phyloP scores from a whole-genome alignment of 805 yeast species.

The Isabelozyma gotoi region DNA sequence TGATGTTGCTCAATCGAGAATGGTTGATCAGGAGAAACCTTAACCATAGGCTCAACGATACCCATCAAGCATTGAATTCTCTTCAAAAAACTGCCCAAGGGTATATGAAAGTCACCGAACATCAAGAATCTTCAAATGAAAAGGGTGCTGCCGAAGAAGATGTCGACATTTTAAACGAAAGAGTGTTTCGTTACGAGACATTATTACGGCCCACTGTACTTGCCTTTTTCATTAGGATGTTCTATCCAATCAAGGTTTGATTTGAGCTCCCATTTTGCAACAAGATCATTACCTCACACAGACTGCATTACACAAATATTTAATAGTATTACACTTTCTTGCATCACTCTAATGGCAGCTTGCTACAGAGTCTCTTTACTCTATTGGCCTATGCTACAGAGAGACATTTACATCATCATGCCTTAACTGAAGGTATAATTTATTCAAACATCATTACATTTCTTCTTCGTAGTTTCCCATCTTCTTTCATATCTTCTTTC shows the following conservation, averaged over 20 bases:
- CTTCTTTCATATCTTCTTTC: conserved; percentile 4
- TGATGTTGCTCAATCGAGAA: conserved; percentile 51
- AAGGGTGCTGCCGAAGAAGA: neutral
- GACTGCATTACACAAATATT: too few species aligned
- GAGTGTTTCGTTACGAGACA: conserved; percentile 16
- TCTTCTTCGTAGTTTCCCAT: too few species aligned
- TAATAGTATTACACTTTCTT: too few species aligned
- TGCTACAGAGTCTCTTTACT: too few species aligned
- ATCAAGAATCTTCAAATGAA: neutral
- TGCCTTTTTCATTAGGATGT: conserved; percentile 13
- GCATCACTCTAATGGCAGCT: too few species aligned
- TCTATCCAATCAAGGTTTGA: conserved; percentile 23
- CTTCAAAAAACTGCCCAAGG: conserved; percentile 5
- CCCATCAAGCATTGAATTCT: conserved; percentile 1
- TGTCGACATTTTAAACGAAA: conserved; percentile 9
- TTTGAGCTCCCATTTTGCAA: too few species aligned
- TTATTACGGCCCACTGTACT: conserved; percentile 8
- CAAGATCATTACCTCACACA: too few species aligned
- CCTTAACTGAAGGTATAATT: too few species aligned
- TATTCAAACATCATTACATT: too few species aligned
- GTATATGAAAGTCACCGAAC: conserved; percentile 9
- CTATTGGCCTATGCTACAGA: too few species aligned
- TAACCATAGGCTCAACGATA: conserved; percentile 8
- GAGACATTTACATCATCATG: too few species aligned
- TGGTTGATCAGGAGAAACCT: conserved; percentile 47